Conservation (phyloP, 805 yeast genomes). For the Middelhovenomyces tepae region DNA sequence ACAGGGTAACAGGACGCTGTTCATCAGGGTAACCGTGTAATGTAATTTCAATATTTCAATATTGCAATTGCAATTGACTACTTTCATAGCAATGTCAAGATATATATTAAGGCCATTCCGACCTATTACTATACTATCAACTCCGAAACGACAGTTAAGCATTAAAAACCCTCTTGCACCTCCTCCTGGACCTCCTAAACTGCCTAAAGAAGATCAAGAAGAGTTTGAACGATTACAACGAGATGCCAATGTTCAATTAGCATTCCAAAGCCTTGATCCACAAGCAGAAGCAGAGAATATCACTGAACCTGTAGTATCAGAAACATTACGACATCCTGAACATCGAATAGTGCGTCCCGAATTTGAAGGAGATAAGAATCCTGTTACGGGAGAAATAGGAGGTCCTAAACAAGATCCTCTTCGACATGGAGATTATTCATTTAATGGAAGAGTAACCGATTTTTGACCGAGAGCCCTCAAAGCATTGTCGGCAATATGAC, state of each 20-base stretch:
- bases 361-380: constrained; percentile 90
- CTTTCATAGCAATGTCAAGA: too few species aligned
- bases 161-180: constrained; percentile 14
- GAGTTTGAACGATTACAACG: constrained; percentile 85
- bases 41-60: too few species aligned
- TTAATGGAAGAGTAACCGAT: constrained; percentile 94
- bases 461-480: too few species aligned
- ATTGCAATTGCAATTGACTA: too few species aligned
- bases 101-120: too few species aligned
- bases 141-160: too few species aligned
- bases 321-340: constrained; percentile 47
- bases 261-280: constrained; percentile 22
- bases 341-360: constrained; percentile 78
- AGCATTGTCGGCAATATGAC: too few species aligned
- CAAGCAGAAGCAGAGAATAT: constrained; percentile 21
- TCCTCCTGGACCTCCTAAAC: constrained; percentile 54
- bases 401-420: constrained; percentile 98
- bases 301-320: constrained; percentile 21
- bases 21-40: too few species aligned
- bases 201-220: constrained; percentile 75
- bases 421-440: constrained; percentile 86
- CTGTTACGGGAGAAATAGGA: constrained; percentile 88
- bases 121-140: too few species aligned
- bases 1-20: too few species aligned
- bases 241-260: constrained; percentile 69